Conservation (phyloP, 257 asterid genomes). For the Solanum gracilifrons region DNA sequence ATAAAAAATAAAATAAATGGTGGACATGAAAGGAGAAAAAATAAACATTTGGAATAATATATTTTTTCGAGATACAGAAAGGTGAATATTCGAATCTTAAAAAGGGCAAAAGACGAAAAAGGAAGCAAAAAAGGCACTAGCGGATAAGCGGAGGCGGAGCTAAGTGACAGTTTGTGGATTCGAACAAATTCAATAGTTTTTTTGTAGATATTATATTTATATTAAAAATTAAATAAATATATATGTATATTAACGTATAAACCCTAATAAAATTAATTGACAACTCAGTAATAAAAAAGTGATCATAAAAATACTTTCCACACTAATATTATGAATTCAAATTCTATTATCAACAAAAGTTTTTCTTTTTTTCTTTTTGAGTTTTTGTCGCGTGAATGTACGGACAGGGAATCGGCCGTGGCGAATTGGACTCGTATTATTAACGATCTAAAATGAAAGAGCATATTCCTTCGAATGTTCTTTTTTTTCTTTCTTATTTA, state of each 20-base stretch:
- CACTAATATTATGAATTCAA: too few species aligned
- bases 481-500: background rate
- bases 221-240: too few species aligned
- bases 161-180: too few species aligned
- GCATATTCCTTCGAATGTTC: conserved; percentile 1
- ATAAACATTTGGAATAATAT: background rate
- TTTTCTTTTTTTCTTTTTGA: too few species aligned
- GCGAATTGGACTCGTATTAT: background rate
- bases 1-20: background rate
- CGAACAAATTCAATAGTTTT: too few species aligned
- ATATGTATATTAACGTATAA: too few species aligned
- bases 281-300: too few species aligned
- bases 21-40: background rate
- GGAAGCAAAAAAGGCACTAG: background rate
- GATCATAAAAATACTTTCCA: too few species aligned
- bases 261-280: too few species aligned
- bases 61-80: background rate
- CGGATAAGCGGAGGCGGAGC: too few species aligned
- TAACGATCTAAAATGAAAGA: background rate
- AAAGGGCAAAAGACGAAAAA: background rate
- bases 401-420: background rate
- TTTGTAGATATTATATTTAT: too few species aligned
- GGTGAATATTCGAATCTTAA: background rate
- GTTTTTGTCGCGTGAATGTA: background rate
- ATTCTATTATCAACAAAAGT: too few species aligned